phyloP scores from a whole-genome alignment of 805 yeast species.

The Cyberlindnera subsufficiens region DNA sequence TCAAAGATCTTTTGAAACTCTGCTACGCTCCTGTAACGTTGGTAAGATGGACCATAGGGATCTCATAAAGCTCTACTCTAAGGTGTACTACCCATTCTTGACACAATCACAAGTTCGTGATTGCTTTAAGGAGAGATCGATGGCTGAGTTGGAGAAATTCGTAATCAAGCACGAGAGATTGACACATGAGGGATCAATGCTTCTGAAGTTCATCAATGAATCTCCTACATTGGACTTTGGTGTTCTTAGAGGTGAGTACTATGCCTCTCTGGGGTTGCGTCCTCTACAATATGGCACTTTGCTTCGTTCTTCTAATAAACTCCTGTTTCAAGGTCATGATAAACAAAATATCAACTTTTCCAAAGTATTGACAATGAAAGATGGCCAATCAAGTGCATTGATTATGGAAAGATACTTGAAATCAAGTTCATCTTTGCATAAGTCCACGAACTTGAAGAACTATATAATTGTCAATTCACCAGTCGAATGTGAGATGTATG shows the following conservation, averaged over 20 bases:
- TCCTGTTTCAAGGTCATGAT: slow-evolving; percentile 10
- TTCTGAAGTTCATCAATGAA: slow-evolving; percentile 4
- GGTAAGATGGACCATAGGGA: slow-evolving; percentile 1
- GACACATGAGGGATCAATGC: slow-evolving; percentile 2
- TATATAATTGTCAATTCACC: slow-evolving; percentile 20
- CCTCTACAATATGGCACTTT: slow-evolving; percentile 7
- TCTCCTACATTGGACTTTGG: slow-evolving; percentile 14
- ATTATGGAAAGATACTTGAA: slow-evolving; percentile 10
- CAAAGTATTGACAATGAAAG: slow-evolving; percentile 6
- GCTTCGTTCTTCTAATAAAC: slow-evolving; percentile 6
- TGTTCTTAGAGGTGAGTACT: slow-evolving; percentile 17
- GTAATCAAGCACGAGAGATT: slow-evolving; percentile 7
- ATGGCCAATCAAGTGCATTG: slow-evolving; percentile 1
- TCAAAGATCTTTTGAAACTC: slow-evolving; percentile 13
- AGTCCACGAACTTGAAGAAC: slow-evolving; percentile 9
- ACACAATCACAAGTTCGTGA: slow-evolving; percentile 7
- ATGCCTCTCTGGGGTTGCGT: slow-evolving; percentile 12
- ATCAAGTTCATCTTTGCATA: slow-evolving; percentile 5
- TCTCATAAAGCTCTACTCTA: slow-evolving; percentile 10
- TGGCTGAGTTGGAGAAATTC: not conserved
- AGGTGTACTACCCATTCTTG: slow-evolving; percentile 18
- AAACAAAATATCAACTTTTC: slow-evolving; percentile 10
- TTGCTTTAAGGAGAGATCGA: slow-evolving; percentile 7
- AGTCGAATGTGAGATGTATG: slow-evolving; percentile 16
- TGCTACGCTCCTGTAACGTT: slow-evolving; percentile 1